Conservation (phyloP, 768 basidiomycete species). For the Ramaria sp. region DNA sequence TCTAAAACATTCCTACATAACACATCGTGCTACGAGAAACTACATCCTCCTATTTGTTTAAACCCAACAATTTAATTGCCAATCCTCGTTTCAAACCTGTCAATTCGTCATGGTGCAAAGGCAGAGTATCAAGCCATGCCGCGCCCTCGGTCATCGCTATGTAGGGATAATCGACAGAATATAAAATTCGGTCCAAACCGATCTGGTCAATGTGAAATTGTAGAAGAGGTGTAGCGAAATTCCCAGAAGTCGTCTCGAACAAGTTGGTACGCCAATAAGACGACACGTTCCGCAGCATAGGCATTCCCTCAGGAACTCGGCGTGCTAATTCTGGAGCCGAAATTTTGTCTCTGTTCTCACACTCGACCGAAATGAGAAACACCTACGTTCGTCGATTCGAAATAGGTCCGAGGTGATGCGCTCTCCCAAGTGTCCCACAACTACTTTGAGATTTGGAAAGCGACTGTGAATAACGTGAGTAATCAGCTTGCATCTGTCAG, state of each 20-base stretch:
- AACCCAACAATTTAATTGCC: conserved; percentile 3
- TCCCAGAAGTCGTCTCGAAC: conserved; percentile 8
- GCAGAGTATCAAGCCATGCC: neutral
- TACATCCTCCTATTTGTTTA: neutral
- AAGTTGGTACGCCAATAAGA: conserved; percentile 8
- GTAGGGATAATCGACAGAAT: conserved; percentile 9
- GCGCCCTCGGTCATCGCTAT: conserved; percentile 3
- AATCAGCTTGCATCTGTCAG: too few relatives aligned
- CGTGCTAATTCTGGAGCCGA: conserved; percentile 1
- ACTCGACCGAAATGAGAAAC: neutral
- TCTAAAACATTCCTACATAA: too few relatives aligned
- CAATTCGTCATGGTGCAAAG: neutral
- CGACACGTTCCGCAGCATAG: conserved; percentile 4
- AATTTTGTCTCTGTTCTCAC: neutral
- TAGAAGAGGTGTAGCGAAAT: conserved; percentile 7
- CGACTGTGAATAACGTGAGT: too few relatives aligned
- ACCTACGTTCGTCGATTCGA: conserved; percentile 9
- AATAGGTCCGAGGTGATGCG: conserved; percentile 8
- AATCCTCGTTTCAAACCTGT: neutral
- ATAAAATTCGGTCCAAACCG: conserved; percentile 7
- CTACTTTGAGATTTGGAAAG: conserved; percentile 5
- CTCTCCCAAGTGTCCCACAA: conserved; percentile 8
- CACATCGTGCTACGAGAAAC: too few relatives aligned
- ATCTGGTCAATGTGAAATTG: conserved; percentile 5
- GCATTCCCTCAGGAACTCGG: conserved; percentile 6